Conservation (phyloP, 75 land plant genomes). For the Sequoia sempervirens region DNA sequence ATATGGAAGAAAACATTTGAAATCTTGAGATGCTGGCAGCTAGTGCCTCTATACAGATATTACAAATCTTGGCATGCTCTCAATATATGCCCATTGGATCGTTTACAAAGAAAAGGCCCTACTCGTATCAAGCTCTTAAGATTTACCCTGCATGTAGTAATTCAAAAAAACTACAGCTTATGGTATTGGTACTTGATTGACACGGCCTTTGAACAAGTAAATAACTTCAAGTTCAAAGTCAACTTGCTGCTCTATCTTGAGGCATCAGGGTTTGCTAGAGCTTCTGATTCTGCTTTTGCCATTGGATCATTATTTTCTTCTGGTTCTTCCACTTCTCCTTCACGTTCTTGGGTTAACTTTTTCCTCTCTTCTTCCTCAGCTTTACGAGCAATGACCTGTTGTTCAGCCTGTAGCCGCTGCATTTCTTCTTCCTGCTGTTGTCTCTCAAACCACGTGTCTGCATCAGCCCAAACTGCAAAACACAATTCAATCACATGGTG, state of each 20-base stretch:
- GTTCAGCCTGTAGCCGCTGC: constrained; percentile 72
- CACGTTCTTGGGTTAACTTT: constrained; percentile 59
- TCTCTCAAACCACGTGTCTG: constrained; percentile 97
- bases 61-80: neutral
- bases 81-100: neutral
- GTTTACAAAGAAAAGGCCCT: neutral
- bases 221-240: neutral
- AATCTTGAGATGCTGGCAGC: neutral
- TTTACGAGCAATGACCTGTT: constrained; percentile 61
- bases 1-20: neutral
- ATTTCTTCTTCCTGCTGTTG: constrained; percentile 94
- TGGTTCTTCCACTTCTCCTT: constrained; percentile 76
- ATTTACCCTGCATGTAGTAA: neutral
- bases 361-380: constrained; percentile 82
- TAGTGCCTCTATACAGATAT: neutral
- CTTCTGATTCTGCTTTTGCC: constrained; percentile 82
- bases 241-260: neutral
- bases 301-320: constrained; percentile 67
- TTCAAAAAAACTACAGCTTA: neutral
- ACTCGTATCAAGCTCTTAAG: neutral
- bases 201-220: neutral
- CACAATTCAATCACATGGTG: neutral
- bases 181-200: neutral
- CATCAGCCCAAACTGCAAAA: constrained; percentile 96
- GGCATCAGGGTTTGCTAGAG: constrained; percentile 10